Percentiles rank a stretch among this genome's conserved stretches.
These are phyloP conservation scores for Protea cynaroides DNA, from an alignment of 164 flowering plant species.

Conservation along the genomic window DNA sequence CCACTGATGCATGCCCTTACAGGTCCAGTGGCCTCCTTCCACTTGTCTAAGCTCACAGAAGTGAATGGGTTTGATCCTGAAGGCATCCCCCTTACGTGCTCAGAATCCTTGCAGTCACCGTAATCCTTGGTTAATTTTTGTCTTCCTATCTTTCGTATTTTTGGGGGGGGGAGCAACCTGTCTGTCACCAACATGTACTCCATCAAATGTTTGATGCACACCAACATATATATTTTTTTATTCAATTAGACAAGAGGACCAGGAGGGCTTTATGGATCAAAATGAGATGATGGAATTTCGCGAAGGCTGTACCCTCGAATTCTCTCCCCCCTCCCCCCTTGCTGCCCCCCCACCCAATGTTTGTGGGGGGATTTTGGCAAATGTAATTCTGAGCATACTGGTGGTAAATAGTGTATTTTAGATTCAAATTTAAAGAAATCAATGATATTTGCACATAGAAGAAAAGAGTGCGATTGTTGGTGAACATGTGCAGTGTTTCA, in stretches of 20 bases:
- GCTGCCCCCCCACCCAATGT: not conserved
- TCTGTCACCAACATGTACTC: not conserved
- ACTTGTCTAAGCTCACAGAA: constrained; percentile 27
- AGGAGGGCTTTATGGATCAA: not conserved
- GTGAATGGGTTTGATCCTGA: constrained; percentile 36
- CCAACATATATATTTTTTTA: too few relatives aligned
- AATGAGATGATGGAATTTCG: not conserved
- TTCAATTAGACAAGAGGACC: too few relatives aligned
- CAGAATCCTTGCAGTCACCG: constrained; percentile 21
- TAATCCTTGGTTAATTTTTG: not conserved
- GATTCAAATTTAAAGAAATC: not conserved
- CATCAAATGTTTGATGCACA: not conserved
- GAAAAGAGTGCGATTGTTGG: not conserved
- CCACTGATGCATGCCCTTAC: not conserved
- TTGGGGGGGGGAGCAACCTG: not conserved
- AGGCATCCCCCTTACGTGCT: constrained; percentile 35
- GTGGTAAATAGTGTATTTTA: not conserved
- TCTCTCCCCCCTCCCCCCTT: not conserved
- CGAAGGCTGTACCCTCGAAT: not conserved
- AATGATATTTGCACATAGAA: not conserved
- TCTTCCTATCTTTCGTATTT: not conserved
- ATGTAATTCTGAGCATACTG: not conserved
- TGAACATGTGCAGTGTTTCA: not conserved
- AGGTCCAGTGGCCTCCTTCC: constrained; percentile 17
- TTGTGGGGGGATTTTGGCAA: not conserved